Conservation (phyloP, 768 basidiomycete genomes). For the Agrocybe praecox region DNA sequence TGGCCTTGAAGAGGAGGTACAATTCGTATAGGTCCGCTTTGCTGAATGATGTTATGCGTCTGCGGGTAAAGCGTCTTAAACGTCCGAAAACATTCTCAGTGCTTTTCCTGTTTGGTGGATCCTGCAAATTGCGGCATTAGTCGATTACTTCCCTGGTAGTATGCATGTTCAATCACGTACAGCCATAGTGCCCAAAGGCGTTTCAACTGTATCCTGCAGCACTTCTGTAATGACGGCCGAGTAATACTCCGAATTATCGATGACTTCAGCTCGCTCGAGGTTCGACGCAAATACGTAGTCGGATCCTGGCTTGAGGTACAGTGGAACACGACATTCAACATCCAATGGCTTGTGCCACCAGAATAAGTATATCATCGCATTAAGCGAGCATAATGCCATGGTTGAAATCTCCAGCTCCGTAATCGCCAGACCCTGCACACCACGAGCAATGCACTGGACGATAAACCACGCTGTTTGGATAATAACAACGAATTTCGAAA, state of each 20-base stretch:
- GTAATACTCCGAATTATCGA: neutral
- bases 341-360: slow-evolving; percentile 38
- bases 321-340: neutral
- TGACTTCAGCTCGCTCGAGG: neutral
- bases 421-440: slow-evolving; percentile 20
- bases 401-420: slow-evolving; percentile 35
- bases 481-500: slow-evolving; percentile 31
- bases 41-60: no score
- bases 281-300: neutral
- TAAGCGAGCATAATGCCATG: slow-evolving; percentile 29
- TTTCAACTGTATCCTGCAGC: neutral
- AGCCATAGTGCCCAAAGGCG: neutral
- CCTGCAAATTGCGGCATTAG: no score
- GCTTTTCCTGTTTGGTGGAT: no score
- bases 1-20: no score
- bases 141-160: neutral
- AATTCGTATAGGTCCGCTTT: no score
- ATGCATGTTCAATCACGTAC: neutral
- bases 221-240: neutral
- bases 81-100: no score
- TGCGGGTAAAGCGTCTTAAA: no score
- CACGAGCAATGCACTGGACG: slow-evolving; percentile 26
- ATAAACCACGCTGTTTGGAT: slow-evolving; percentile 35
- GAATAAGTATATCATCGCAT: slow-evolving; percentile 25
- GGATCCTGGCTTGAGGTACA: neutral